Evolutionary conservation across 768 basidiomycete genomes (phyloP).

Genomic region (Pulveroboletus sp.): DNA sequence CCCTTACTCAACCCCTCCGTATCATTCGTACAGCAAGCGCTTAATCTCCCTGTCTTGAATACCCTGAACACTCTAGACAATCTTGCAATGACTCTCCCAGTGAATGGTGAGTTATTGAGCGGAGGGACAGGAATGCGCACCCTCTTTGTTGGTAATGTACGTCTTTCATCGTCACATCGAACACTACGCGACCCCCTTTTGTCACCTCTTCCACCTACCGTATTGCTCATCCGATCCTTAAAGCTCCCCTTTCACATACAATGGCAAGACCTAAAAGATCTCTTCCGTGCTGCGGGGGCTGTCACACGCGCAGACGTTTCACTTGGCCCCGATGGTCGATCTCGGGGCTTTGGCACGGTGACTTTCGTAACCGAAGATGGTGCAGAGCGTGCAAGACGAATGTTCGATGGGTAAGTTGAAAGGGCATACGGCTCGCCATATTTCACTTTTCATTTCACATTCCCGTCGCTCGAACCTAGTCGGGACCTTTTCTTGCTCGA

Average conservation of each 20-base stretch:
- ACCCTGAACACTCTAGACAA: slow-evolving; percentile 18
- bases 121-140: slow-evolving; percentile 43
- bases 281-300: slow-evolving; percentile 87
- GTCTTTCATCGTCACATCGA: slow-evolving; percentile 28
- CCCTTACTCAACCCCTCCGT: slow-evolving; percentile 11
- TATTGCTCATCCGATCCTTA: slow-evolving; percentile 30
- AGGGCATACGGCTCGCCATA: background rate
- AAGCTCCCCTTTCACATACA: slow-evolving; percentile 90
- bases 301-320: slow-evolving; percentile 90
- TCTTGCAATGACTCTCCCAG: slow-evolving; percentile 6
- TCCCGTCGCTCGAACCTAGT: background rate
- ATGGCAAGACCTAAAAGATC: slow-evolving; percentile 98
- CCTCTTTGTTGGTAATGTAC: slow-evolving; percentile 86
- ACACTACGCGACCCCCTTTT: background rate
- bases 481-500: background rate
- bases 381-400: slow-evolving; percentile 74
- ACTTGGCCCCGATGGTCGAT: slow-evolving; percentile 81
- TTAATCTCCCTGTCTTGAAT: slow-evolving; percentile 12
- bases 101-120: slow-evolving; percentile 22
- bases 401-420: slow-evolving; percentile 82
- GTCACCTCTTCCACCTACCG: background rate
- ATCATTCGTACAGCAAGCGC: slow-evolving; percentile 18
- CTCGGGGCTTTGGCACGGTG: slow-evolving; percentile 90
- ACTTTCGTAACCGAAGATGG: slow-evolving; percentile 79
- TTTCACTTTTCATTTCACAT: background rate